phyloP scores from a whole-genome alignment of 1,139 yeast species.

The Nakaseomyces delphensis region DNA sequence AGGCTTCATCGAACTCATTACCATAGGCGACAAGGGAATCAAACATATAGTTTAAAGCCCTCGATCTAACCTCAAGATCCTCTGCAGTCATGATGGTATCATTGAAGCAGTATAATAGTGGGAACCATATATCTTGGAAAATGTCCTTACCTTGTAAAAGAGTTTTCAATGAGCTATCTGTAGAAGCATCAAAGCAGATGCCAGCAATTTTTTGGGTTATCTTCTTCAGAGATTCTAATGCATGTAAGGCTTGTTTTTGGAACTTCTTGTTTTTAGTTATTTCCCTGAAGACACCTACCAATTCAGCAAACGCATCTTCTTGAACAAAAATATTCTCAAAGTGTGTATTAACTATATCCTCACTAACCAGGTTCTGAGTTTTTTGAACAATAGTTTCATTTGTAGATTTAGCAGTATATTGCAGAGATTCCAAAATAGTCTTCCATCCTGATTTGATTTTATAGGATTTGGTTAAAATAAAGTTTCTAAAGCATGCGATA shows the following conservation, averaged over 20 bases:
- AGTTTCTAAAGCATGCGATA: slow-evolving; percentile 78
- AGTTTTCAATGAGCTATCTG: slow-evolving; percentile 41
- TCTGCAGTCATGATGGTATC: slow-evolving; percentile 89
- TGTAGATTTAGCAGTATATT: slow-evolving; percentile 31
- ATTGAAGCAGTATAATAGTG: slow-evolving; percentile 75
- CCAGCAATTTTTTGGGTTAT: slow-evolving; percentile 54
- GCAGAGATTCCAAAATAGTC: slow-evolving; percentile 70
- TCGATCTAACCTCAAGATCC: slow-evolving; percentile 87
- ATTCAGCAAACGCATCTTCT: slow-evolving; percentile 59
- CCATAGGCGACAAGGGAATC: slow-evolving; percentile 77
- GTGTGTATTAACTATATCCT: slow-evolving; percentile 51
- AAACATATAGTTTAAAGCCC: slow-evolving; percentile 76
- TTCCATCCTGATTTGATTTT: slow-evolving; percentile 92
- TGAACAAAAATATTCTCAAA: slow-evolving; percentile 58
- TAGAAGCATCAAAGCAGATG: slow-evolving; percentile 37
- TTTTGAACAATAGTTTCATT: slow-evolving; percentile 52
- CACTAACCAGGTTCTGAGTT: slow-evolving; percentile 53
- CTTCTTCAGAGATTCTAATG: slow-evolving; percentile 65
- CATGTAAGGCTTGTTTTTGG: slow-evolving; percentile 72
- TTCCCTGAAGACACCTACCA: slow-evolving; percentile 70
- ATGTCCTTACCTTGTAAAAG: slow-evolving; percentile 33
- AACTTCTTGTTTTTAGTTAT: slow-evolving; percentile 77
- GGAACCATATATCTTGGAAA: slow-evolving; percentile 46
- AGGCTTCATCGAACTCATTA: slow-evolving; percentile 55
- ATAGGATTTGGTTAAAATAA: slow-evolving; percentile 67